Percentiles rank a stretch among this genome's conserved stretches.
These are phyloP conservation scores for Clathrospora elynae DNA, from an alignment of 2,329 filamentous ascomycete genomes.

Conservation along the genomic window DNA sequence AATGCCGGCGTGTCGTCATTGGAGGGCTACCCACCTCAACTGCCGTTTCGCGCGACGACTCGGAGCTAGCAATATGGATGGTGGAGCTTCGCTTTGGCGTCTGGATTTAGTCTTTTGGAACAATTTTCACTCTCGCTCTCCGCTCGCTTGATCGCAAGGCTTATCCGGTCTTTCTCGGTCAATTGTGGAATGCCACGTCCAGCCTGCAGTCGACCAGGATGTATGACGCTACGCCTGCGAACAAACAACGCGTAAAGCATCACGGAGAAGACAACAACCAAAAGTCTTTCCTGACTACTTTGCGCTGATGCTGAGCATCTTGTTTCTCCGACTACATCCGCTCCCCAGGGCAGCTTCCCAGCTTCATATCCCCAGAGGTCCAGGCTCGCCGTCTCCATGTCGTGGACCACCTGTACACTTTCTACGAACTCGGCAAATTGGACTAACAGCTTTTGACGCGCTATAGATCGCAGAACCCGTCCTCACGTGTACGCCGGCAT, in stretches of 20 bases:
- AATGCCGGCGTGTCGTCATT: slow-evolving; percentile 9
- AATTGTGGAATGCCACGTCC: slow-evolving; percentile 16
- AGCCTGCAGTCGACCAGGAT: slow-evolving; percentile 19
- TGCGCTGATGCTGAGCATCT: not conserved
- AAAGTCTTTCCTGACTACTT: not conserved
- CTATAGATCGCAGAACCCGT: slow-evolving; percentile 17
- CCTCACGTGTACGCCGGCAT: slow-evolving; percentile 32
- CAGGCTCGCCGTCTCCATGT: too few species aligned
- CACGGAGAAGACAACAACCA: slow-evolving; percentile 7
- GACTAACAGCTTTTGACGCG: slow-evolving; percentile 8
- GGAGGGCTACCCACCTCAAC: slow-evolving; percentile 13
- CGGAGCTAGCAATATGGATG: slow-evolving; percentile 16
- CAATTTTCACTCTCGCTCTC: slow-evolving; percentile 7
- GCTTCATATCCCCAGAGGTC: too few species aligned
- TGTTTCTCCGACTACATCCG: not conserved
- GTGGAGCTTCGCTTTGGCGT: slow-evolving; percentile 21
- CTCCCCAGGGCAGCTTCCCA: too few species aligned
- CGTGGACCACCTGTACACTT: slow-evolving; percentile 4
- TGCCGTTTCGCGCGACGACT: slow-evolving; percentile 19
- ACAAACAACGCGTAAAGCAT: slow-evolving; percentile 15
- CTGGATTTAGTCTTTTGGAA: slow-evolving; percentile 11
- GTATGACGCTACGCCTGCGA: slow-evolving; percentile 26
- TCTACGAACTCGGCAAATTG: slow-evolving; percentile 9
- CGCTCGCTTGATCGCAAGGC: slow-evolving; percentile 9
- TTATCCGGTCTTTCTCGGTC: slow-evolving; percentile 20